A percentile compares a stretch with the other conserved stretches of the same genome.
These are phyloP conservation scores for Puccinia coronata DNA, from an alignment of 1,284 basidiomycete genomes.

Conservation along the genomic window DNA sequence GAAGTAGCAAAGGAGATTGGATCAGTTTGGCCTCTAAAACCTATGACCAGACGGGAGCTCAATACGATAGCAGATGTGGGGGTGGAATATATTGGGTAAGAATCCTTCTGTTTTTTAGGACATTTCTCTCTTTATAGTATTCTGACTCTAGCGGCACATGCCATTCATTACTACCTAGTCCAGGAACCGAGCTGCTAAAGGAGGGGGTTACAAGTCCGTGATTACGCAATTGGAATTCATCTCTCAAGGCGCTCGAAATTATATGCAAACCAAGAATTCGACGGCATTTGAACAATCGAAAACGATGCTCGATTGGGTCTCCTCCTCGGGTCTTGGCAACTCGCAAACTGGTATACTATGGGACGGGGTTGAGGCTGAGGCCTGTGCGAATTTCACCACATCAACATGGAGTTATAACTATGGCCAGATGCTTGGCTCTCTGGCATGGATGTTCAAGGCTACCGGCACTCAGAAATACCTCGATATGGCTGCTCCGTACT, in stretches of 20 bases:
- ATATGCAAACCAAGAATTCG: slow-evolving; percentile 5
- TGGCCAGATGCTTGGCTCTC: slow-evolving; percentile 33
- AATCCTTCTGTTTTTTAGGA: background rate
- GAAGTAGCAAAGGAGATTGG: slow-evolving; percentile 14
- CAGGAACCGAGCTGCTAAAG: background rate
- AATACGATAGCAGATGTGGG: slow-evolving; percentile 33
- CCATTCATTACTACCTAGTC: slow-evolving; percentile 12
- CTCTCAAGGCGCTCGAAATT: slow-evolving; percentile 35
- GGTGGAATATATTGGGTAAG: slow-evolving; percentile 46
- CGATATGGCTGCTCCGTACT: slow-evolving; percentile 27
- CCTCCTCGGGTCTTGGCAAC: slow-evolving; percentile 37
- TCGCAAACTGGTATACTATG: background rate
- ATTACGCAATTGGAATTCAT: slow-evolving; percentile 41
- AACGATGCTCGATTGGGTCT: slow-evolving; percentile 14
- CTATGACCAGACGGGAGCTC: background rate
- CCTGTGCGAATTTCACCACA: slow-evolving; percentile 28
- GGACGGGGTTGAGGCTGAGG: background rate
- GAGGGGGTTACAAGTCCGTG: slow-evolving; percentile 33
- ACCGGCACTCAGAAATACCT: slow-evolving; percentile 33
- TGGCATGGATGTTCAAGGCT: slow-evolving; percentile 46
- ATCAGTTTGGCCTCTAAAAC: slow-evolving; percentile 33
- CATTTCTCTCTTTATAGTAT: no score
- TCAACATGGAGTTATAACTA: slow-evolving; percentile 40
- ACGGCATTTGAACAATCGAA: background rate
- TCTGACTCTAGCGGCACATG: background rate